Evolutionary conservation across 2,329 filamentous ascomycete species (phyloP), one percentile per base, ranked within the genome.

Genomic region (Ophiostoma quercus): DNA sequence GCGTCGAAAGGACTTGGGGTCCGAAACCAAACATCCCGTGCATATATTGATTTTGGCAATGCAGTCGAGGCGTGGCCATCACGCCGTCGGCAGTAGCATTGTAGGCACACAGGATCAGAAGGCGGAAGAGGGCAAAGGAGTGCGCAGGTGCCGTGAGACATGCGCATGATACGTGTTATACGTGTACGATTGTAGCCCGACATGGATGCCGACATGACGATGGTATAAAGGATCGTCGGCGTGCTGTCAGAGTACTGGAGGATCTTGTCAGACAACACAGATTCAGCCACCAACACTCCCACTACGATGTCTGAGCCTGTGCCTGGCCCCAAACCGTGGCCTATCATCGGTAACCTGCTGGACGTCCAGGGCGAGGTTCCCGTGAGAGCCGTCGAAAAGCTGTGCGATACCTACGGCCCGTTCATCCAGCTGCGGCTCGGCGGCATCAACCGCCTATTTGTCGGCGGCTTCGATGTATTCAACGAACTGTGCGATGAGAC

Each of bases 401-500:
- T 74, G 1, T 51, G 66, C 14, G 73, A 74, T 37, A 69, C 68
- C 1, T 68, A 74, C 47, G 71, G 73, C 1, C 73, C 73, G 0
- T 70, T 74, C 37, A 71, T 71, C 65, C 71, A 72, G 54, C 67
- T 73, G 22, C 34, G 29, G 1, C 68, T 73, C 32, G 67, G 32
- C 11, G 70, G 70, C 25, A 12, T 12, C 6, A 39, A 69, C 14
- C 67, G 69, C 8, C 32, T 71, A 14, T 70, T 74, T 68, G 73
- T 74, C 2, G 67, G 72, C 37, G 68, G 69, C 19, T 73, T 71
- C 22, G 71, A 69, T 14, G 60, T 74, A 4, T 73, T 73, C 19
- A 71, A 73, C 67, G 72, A 74, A 63, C 70, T 74, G 8, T 74
- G 73, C 65, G 73, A 74, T 60, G 73, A 74, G 71, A 73, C 70